Percentiles rank a stretch among this genome's conserved stretches.
Conservation (phyloP, 139 green algal genomes). For the Chlorella sp. region DNA sequence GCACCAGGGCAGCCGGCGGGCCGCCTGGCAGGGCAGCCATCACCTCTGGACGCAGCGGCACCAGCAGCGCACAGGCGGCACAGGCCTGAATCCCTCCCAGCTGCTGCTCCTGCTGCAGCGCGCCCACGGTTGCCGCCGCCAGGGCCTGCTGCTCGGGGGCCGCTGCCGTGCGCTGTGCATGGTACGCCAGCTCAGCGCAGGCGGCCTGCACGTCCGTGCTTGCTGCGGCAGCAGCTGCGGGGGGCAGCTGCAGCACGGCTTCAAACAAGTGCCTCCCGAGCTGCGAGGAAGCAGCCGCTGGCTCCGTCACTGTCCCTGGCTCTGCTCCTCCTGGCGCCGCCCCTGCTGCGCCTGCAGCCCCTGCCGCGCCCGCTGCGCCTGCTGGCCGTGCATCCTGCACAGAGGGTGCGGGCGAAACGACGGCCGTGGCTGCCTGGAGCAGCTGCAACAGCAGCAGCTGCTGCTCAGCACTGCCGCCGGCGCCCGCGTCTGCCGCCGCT, state of each 20-base stretch:
- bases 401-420: not conserved
- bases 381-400: not conserved
- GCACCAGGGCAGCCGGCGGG: not conserved
- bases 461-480: not conserved
- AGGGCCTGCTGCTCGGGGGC: constrained; percentile 5
- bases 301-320: not conserved
- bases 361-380: too few species aligned
- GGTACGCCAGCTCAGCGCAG: constrained; percentile 15
- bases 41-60: not conserved
- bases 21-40: not conserved
- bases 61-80: not conserved
- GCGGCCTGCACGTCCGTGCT: not conserved
- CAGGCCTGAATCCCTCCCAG: not conserved
- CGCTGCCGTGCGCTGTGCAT: not conserved
- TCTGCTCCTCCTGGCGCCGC: not conserved
- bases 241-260: not conserved
- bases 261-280: constrained; percentile 21
- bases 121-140: not conserved
- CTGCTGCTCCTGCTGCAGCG: not conserved
- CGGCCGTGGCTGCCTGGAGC: not conserved
- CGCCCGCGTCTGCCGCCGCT: not conserved
- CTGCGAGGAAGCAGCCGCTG: not conserved
- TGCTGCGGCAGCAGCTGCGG: not conserved
- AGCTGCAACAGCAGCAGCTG: constrained; percentile 31
- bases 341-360: not conserved